phyloP scores from a whole-genome alignment of 1,284 basidiomycete genomes.

The Apiotrichum veenhuisii region DNA sequence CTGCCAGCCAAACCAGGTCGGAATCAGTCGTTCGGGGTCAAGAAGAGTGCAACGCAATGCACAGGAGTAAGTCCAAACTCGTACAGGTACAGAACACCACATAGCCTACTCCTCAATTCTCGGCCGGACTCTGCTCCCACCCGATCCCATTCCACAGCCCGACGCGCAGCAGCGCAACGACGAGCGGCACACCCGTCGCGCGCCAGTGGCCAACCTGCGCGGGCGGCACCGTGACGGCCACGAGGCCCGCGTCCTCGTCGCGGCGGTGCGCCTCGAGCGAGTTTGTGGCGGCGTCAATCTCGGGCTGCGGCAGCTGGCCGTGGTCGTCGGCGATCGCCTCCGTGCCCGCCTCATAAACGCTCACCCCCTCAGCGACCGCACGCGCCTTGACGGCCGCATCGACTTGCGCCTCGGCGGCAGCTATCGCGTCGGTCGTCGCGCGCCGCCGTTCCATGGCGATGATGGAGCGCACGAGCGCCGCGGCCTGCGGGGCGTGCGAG shows the following conservation, averaged over 20 bases:
- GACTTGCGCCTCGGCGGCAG: background rate
- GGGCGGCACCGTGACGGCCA: constrained; percentile 1
- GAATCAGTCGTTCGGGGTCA: too few species aligned
- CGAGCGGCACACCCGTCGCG: constrained; percentile 10
- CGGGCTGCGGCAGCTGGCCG: background rate
- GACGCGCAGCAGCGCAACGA: constrained; percentile 18
- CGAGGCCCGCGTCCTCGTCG: constrained; percentile 2
- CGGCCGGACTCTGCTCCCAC: too few species aligned
- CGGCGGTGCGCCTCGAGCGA: background rate
- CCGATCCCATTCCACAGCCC: constrained; percentile 18
- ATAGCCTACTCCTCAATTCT: too few species aligned
- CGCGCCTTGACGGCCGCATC: background rate
- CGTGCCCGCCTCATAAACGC: background rate
- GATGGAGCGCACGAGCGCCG: background rate
- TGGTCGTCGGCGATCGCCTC: background rate
- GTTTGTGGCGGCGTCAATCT: background rate
- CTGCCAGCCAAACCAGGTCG: too few species aligned
- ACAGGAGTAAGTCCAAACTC: too few species aligned
- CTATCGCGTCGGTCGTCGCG: background rate
- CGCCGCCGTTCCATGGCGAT: background rate
- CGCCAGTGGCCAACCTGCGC: background rate
- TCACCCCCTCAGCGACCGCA: background rate
- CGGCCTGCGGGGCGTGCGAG: background rate
- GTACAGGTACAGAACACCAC: too few species aligned
- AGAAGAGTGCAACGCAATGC: too few species aligned